Evolutionary conservation across 192 early-diverging fungal genomes (phyloP).

Genomic region (Backusella mclennaniae): DNA sequence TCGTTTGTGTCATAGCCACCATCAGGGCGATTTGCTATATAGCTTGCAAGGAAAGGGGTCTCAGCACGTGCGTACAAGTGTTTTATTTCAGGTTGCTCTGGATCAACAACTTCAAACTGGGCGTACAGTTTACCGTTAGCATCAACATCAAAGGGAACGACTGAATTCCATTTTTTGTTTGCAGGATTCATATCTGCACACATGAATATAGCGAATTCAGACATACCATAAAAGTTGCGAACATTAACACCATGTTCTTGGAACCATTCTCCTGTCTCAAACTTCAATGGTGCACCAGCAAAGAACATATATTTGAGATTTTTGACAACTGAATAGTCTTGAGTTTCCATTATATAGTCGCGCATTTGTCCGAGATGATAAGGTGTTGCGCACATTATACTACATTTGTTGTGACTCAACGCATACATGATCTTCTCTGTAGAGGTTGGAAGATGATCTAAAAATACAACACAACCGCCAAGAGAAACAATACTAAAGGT

Average conservation of each 20-base stretch:
- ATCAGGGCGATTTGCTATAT: constrained; percentile 10
- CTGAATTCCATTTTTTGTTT: not conserved
- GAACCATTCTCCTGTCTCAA: not conserved
- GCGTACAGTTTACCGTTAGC: not conserved
- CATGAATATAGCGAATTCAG: not conserved
- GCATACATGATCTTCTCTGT: not conserved
- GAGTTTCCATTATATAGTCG: not conserved
- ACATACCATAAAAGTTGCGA: not conserved
- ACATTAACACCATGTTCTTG: not conserved
- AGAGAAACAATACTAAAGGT: not conserved
- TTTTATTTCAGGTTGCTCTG: not conserved
- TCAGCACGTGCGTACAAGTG: not conserved
- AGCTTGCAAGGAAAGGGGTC: constrained; percentile 2
- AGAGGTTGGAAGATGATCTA: not conserved
- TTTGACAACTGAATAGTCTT: not conserved
- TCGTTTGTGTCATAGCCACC: constrained; percentile 27
- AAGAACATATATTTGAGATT: not conserved
- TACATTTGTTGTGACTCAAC: not conserved
- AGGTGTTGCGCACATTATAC: not conserved
- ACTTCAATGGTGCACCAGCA: not conserved
- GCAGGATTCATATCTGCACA: not conserved
- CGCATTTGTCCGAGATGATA: not conserved
- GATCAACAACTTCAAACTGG: not conserved
- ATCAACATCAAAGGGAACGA: not conserved
- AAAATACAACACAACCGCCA: not conserved